Evolutionary conservation across 1,284 basidiomycete genomes (phyloP), one percentile per base, ranked within the genome.

Genomic region (Meripilus lineatus): DNA sequence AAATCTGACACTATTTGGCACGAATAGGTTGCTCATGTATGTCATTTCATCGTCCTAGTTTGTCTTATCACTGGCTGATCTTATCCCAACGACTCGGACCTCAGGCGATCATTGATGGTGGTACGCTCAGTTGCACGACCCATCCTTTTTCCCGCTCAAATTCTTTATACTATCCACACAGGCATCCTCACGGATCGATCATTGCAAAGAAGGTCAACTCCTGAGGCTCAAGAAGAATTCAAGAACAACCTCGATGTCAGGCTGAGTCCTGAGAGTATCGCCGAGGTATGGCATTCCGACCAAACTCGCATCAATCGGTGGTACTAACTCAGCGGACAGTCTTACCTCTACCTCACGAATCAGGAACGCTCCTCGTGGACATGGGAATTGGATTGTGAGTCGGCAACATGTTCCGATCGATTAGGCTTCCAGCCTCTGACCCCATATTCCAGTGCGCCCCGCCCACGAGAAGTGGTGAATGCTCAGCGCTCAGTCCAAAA

Each of bases 261-360:
- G 21, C 65, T 89, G 22, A 66, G 68, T 36, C 80, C 86, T 0
- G 74, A 79, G 22, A 78, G 76, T 51, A 85, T 89, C 48, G 87
- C 82, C 13, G 66, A 71, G 58, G 81, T 83, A 56, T n/a, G n/a
- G n/a, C n/a, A n/a, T n/a, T n/a, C n/a, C n/a, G n/a, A n/a, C n/a
- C n/a, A 3, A 70, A 52, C 1, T 7, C 7, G 20, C 15, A 24
- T 7, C 10, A 5, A 5, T 20, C n/a, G 13, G 24, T 38, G 21
- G 7, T 21, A 8, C 40, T 45, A 18, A 11, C 23, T 11, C 14
- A 14, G 6, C 14, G 18, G 23, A 3, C 43, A 72, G 70, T 56
- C 66, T 18, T 72, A 74, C 45, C 54, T 70, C 21, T 68, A 68
- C 51, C 61, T 73, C 21, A 59, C 58, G 1, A 60, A 69, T 47